Evolutionary conservation across 805 yeast genomes (phyloP).

Genomic region (Phaffomyces opuntiae): DNA sequence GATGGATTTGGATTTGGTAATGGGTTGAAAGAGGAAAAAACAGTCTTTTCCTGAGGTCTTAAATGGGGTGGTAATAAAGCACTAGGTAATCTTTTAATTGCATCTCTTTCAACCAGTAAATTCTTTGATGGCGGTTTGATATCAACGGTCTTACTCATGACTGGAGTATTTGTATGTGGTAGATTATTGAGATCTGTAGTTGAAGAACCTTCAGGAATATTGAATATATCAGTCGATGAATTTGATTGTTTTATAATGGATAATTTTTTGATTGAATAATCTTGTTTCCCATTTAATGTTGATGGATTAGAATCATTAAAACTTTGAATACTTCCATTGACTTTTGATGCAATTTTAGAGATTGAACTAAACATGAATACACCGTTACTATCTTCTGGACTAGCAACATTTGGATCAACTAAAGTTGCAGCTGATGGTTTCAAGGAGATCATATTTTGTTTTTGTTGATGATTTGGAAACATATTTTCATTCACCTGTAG

Average conservation of each 20-base stretch:
- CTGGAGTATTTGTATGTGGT: slow-evolving; percentile 9
- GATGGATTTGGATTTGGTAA: too few relatives aligned
- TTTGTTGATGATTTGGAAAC: background rate
- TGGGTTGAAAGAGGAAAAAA: background rate
- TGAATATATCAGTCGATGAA: slow-evolving; percentile 9
- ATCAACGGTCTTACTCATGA: slow-evolving; percentile 5
- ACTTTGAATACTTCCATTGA: background rate
- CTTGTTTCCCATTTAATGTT: background rate
- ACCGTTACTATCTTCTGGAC: background rate
- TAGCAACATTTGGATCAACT: slow-evolving; percentile 12
- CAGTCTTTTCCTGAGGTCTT: slow-evolving; percentile 12
- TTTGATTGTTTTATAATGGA: slow-evolving; percentile 20
- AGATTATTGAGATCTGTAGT: background rate
- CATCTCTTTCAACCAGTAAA: slow-evolving; percentile 19
- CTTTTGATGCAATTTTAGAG: slow-evolving; percentile 1
- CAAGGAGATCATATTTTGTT: slow-evolving; percentile 11
- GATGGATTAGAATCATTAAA: background rate
- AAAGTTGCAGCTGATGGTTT: slow-evolving; percentile 23
- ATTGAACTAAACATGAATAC: background rate
- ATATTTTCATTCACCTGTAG: background rate
- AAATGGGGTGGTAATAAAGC: slow-evolving; percentile 23
- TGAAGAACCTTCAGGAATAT: slow-evolving; percentile 2
- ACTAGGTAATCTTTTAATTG: slow-evolving; percentile 21
- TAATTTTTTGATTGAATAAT: slow-evolving; percentile 17
- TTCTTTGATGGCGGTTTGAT: slow-evolving; percentile 4